These are phyloP conservation scores for Tricholomella constricta DNA, from an alignment of 768 basidiomycete species.

Conservation along the genomic window DNA sequence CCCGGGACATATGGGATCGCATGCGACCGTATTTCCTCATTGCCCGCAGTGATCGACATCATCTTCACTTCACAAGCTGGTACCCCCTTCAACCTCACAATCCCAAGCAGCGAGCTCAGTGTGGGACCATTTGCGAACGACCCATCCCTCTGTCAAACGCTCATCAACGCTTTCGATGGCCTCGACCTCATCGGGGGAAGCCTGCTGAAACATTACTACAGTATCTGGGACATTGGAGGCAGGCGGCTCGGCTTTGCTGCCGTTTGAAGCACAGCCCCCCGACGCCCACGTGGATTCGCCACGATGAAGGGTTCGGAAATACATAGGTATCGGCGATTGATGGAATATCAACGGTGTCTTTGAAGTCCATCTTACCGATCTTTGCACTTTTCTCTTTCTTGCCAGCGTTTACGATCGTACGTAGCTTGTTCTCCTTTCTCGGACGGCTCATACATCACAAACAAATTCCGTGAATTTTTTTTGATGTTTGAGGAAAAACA, in stretches of 20 bases:
- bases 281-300: no score
- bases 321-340: constrained; percentile 1
- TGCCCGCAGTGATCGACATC: constrained; percentile 55
- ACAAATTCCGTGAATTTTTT: no score
- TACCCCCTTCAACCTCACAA: constrained; percentile 53
- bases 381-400: no score
- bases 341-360: not conserved
- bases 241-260: constrained; percentile 55
- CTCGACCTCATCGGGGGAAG: constrained; percentile 55
- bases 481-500: not conserved
- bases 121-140: constrained; percentile 58
- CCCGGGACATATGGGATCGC: constrained; percentile 59
- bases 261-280: constrained; percentile 25
- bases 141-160: constrained; percentile 52
- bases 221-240: constrained; percentile 55
- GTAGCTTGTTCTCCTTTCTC: not conserved
- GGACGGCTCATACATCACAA: not conserved
- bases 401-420: not conserved
- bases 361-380: no score
- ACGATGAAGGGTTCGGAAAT: not conserved
- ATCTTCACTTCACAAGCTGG: constrained; percentile 54
- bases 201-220: constrained; percentile 61
- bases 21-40: constrained; percentile 44
- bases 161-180: constrained; percentile 60
- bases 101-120: constrained; percentile 57